phyloP scores from a whole-genome alignment of 257 asterid genomes.

The Capsicum baccatum region DNA sequence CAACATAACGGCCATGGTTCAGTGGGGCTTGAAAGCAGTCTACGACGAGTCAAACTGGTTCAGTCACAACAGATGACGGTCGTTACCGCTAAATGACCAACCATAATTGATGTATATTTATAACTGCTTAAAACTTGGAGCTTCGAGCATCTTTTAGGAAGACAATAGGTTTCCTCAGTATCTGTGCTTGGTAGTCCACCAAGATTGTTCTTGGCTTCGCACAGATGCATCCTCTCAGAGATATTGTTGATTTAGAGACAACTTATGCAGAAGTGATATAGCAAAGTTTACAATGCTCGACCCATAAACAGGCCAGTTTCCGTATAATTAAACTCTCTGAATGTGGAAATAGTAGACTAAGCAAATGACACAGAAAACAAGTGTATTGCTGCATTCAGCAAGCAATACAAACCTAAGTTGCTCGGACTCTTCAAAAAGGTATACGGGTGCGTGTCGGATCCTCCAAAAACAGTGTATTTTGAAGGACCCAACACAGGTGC shows the following conservation, averaged over 20 bases:
- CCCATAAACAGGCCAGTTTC: not conserved
- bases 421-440: too few species aligned
- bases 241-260: not conserved
- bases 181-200: not conserved
- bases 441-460: too few species aligned
- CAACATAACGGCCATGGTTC: too few species aligned
- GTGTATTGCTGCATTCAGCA: not conserved
- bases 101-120: not conserved
- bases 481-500: too few species aligned
- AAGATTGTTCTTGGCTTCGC: not conserved
- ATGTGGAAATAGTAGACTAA: not conserved
- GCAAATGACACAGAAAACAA: not conserved
- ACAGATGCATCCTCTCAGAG: not conserved
- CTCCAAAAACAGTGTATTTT: too few species aligned
- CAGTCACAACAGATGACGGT: too few species aligned
- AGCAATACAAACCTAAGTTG: not conserved
- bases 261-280: not conserved
- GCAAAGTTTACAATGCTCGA: not conserved
- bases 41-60: too few species aligned
- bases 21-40: too few species aligned
- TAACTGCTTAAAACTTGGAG: too few species aligned
- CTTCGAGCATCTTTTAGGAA: not conserved
- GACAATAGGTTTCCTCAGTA: not conserved
- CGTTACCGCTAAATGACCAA: not conserved
- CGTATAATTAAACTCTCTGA: not conserved